Conservation (phyloP, 306 rosid species). For the cucumber (Cucumis sativus) region Cucumber_9930_V3 NC_026661.2:10367001-10367500, state of each 20-base stretch:
- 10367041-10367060: not conserved
- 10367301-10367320: not conserved
- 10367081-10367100: constrained; percentile 1
- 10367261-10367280: not conserved
- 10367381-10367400: not conserved
- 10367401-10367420: not conserved
- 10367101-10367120: not conserved
- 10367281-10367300: not conserved
- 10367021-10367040: not conserved
- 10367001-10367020: not conserved
- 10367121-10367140: not conserved
- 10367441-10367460: constrained; percentile 44
- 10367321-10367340: not conserved
- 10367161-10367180: not conserved
- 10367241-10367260: not conserved
- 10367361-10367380: not conserved
- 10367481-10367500: constrained; percentile 25
- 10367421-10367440: not conserved
- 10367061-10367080: not conserved
- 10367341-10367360: constrained; percentile 10
- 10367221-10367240: not conserved
- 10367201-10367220: not conserved
- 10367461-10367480: constrained; percentile 47
- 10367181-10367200: not conserved
- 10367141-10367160: not conserved